These are phyloP conservation scores for Suhomyces sp. DNA, from an alignment of 805 yeast species.

Conservation along the genomic window DNA sequence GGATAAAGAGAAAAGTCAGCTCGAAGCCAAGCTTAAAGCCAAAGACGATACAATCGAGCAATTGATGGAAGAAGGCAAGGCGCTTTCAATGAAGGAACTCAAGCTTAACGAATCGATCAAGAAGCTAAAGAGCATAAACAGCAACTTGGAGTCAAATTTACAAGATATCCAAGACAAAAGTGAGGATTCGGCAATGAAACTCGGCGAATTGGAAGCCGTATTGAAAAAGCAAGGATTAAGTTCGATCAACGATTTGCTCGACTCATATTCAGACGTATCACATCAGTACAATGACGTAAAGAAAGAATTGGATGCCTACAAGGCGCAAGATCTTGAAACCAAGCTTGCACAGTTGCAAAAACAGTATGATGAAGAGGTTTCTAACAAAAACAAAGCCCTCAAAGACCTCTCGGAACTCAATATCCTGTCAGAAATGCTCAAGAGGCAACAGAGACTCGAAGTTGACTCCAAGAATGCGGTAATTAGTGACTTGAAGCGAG, in stretches of 20 bases:
- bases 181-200: slow-evolving; percentile 27
- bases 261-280: slow-evolving; percentile 13
- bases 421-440: slow-evolving; percentile 32
- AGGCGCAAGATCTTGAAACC: slow-evolving; percentile 20
- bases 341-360: slow-evolving; percentile 24
- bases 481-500: slow-evolving; percentile 28
- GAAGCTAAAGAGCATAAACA: slow-evolving; percentile 42
- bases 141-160: slow-evolving; percentile 28
- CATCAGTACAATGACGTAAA: slow-evolving; percentile 14
- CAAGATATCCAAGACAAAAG: slow-evolving; percentile 27
- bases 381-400: slow-evolving; percentile 15
- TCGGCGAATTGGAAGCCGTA: slow-evolving; percentile 39
- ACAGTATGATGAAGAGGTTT: slow-evolving; percentile 21
- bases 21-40: slow-evolving; percentile 7
- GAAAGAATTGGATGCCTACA: slow-evolving; percentile 15
- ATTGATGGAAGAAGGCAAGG: slow-evolving; percentile 72
- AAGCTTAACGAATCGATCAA: slow-evolving; percentile 65
- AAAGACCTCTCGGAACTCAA: slow-evolving; percentile 28
- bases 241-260: slow-evolving; percentile 27
- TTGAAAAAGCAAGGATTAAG: slow-evolving; percentile 26
- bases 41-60: slow-evolving; percentile 64
- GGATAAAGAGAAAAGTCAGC: slow-evolving; percentile 4
- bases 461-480: slow-evolving; percentile 30
- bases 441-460: slow-evolving; percentile 31
- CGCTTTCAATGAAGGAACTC: slow-evolving; percentile 67